Conservation (phyloP, 2,329 filamentous ascomycete genomes). For the Diaporthe caulivora region DNA sequence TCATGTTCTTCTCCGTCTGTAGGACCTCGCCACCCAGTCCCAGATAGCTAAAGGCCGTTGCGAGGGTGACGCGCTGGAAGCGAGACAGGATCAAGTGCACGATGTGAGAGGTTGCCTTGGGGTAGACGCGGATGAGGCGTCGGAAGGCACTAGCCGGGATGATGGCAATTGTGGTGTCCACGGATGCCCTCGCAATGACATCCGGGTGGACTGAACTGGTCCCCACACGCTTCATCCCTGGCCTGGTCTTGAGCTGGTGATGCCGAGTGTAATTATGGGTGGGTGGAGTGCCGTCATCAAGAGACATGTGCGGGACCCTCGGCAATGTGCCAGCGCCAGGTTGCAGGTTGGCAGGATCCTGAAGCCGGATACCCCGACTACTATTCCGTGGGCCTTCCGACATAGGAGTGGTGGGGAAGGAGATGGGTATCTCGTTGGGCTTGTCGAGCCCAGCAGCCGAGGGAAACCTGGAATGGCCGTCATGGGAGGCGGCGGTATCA, state of each 20-base stretch:
- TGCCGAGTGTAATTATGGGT: slow-evolving; percentile 44
- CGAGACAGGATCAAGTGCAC: slow-evolving; percentile 97
- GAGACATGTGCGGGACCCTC: slow-evolving; percentile 79
- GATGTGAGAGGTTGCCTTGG: slow-evolving; percentile 96
- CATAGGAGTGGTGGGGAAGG: slow-evolving; percentile 56
- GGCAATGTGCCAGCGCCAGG: slow-evolving; percentile 58
- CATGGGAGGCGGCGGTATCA: slow-evolving; percentile 46
- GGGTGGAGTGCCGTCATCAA: slow-evolving; percentile 63
- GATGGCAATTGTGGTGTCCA: slow-evolving; percentile 97
- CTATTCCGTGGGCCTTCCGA: slow-evolving; percentile 46
- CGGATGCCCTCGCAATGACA: slow-evolving; percentile 94
- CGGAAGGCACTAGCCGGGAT: slow-evolving; percentile 97
- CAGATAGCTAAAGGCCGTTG: slow-evolving; percentile 94
- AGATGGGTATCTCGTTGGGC: slow-evolving; percentile 49
- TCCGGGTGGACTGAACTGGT: slow-evolving; percentile 92
- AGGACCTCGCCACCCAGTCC: slow-evolving; percentile 92
- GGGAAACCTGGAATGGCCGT: slow-evolving; percentile 46
- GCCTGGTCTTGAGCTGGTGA: slow-evolving; percentile 48
- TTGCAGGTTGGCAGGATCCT: slow-evolving; percentile 47
- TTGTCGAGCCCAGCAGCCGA: slow-evolving; percentile 48
- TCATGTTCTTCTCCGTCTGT: slow-evolving; percentile 93
- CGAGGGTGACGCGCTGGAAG: slow-evolving; percentile 92
- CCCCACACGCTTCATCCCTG: slow-evolving; percentile 58
- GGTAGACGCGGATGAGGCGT: slow-evolving; percentile 91
- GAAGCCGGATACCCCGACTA: slow-evolving; percentile 41